Evolutionary conservation across 345 rosid species (phyloP).

Genomic region (Cardamine chenopodiifolia): DNA sequence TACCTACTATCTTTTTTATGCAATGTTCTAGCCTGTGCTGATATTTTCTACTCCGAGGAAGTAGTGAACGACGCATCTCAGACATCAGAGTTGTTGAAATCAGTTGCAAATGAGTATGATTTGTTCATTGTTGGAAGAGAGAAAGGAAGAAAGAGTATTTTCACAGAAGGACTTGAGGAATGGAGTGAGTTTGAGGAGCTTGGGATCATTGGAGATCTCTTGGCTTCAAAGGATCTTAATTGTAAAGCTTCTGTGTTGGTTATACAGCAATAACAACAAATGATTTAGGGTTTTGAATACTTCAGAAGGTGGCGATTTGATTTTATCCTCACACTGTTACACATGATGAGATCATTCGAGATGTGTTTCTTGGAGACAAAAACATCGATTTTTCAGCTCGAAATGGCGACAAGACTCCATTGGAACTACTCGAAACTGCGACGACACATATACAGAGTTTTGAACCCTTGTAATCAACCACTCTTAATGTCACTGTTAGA

Average conservation of each 20-base stretch:
- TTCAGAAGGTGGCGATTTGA: neutral
- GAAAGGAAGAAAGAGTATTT: constrained; percentile 27
- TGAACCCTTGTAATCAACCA: neutral
- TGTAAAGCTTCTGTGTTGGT: constrained; percentile 41
- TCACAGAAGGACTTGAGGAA: constrained; percentile 41
- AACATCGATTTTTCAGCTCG: neutral
- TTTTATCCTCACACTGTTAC: neutral
- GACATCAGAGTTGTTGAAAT: constrained; percentile 26
- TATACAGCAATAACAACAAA: constrained; percentile 42
- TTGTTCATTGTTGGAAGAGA: constrained; percentile 44
- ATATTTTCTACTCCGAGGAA: constrained; percentile 26
- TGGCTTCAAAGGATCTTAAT: constrained; percentile 37
- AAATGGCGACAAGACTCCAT: neutral
- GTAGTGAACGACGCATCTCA: constrained; percentile 41
- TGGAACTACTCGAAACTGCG: neutral
- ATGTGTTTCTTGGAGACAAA: neutral
- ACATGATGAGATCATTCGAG: neutral
- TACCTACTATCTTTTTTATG: constrained; percentile 37
- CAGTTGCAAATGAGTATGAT: constrained; percentile 43
- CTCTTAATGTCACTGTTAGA: constrained; percentile 8
- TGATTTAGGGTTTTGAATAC: constrained; percentile 29
- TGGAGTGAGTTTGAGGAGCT: constrained; percentile 45
- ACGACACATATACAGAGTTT: neutral
- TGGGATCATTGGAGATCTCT: constrained; percentile 42
- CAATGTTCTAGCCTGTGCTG: neutral